phyloP scores from a whole-genome alignment of 768 basidiomycete genomes.

The Podaxis mareebaensis region DNA sequence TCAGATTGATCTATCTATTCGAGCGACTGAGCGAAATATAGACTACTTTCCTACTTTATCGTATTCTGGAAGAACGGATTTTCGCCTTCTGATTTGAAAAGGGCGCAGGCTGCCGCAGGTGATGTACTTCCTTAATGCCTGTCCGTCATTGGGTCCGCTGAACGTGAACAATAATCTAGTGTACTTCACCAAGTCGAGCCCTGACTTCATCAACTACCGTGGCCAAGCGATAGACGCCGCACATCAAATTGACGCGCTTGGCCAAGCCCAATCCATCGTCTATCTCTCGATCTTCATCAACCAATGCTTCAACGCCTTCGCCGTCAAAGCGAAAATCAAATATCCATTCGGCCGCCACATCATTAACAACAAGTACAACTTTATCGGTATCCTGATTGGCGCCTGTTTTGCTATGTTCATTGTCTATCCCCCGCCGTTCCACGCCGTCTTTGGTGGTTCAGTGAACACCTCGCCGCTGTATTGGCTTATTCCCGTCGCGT shows the following conservation, averaged over 20 bases:
- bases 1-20: neutral
- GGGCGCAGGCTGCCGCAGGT: conserved; percentile 45
- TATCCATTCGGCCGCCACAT: conserved; percentile 61
- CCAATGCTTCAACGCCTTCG: conserved; percentile 73
- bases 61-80: conserved; percentile 69
- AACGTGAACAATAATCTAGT: conserved; percentile 24
- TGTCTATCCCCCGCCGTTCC: conserved; percentile 68
- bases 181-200: conserved; percentile 49
- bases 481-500: conserved; percentile 66
- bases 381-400: conserved; percentile 60
- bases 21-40: conserved; percentile 23
- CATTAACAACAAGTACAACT: conserved; percentile 64
- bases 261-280: conserved; percentile 64
- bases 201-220: conserved; percentile 54
- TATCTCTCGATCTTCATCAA: conserved; percentile 69
- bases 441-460: conserved; percentile 67
- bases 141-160: neutral
- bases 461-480: conserved; percentile 61
- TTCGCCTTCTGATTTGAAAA: conserved; percentile 53
- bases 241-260: conserved; percentile 59
- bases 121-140: conserved; percentile 14
- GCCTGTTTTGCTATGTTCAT: conserved; percentile 67
- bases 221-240: conserved; percentile 46
- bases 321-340: conserved; percentile 62
- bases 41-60: conserved; percentile 62